These are phyloP conservation scores for Pythium pectinolyticum DNA, from an alignment of 352 stramenopile species.

Conservation along the genomic window DNA sequence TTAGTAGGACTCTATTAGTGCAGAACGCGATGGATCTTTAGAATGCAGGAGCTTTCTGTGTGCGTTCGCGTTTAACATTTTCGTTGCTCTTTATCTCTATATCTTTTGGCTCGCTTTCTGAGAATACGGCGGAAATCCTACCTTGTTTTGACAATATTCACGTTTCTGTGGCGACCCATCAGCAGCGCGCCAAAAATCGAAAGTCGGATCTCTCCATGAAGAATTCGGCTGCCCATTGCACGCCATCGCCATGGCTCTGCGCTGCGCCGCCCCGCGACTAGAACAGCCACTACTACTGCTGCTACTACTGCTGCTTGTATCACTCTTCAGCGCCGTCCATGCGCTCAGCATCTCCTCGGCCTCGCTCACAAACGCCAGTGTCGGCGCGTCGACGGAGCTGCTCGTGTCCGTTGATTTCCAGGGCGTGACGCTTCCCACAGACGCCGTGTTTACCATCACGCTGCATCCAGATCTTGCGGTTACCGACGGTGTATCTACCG, in stretches of 20 bases:
- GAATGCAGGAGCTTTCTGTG: no score
- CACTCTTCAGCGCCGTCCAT: neutral
- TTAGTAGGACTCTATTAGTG: no score
- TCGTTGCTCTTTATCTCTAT: no score
- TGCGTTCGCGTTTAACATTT: no score
- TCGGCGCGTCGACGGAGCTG: constrained; percentile 12
- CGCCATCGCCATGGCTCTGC: neutral
- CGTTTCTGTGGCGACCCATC: no score
- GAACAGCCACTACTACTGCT: neutral
- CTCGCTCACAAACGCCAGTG: constrained; percentile 22
- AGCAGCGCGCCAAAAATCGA: no score
- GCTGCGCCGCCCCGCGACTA: neutral
- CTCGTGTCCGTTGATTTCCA: constrained; percentile 12
- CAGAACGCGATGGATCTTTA: no score
- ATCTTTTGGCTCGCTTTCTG: no score
- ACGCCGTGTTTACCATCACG: constrained; percentile 21
- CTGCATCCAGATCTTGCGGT: constrained; percentile 1
- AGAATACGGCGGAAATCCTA: no score
- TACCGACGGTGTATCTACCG: neutral
- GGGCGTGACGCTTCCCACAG: constrained; percentile 6
- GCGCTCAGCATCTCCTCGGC: constrained; percentile 20
- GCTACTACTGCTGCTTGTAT: neutral
- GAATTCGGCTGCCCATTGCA: no score
- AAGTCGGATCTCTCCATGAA: no score
- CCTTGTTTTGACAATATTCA: no score